phyloP scores from a whole-genome alignment of 345 rosid genomes.

The Rhodomyrtus tomentosa region DNA sequence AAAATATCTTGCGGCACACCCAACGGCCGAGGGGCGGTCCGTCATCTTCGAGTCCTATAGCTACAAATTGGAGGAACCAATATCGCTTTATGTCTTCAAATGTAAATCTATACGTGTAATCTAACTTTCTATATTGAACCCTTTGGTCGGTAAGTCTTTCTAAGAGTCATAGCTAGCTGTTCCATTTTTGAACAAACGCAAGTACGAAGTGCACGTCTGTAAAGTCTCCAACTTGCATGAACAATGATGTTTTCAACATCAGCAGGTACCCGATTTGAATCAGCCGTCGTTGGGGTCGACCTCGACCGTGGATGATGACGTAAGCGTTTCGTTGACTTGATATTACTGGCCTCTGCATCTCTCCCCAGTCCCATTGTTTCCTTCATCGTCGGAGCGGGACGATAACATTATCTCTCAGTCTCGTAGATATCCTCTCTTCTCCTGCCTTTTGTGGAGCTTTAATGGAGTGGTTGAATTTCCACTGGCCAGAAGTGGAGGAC shows the following conservation, averaged over 20 bases:
- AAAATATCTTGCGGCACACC: background rate
- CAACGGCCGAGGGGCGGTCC: background rate
- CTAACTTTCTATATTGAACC: background rate
- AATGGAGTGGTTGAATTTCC: conserved; percentile 5
- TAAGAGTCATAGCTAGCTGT: background rate
- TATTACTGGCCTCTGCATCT: background rate
- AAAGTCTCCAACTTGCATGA: background rate
- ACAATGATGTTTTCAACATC: background rate
- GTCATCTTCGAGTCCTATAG: background rate
- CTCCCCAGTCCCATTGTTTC: background rate
- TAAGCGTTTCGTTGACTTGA: background rate
- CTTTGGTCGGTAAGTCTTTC: background rate
- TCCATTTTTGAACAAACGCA: background rate
- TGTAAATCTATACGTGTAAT: background rate
- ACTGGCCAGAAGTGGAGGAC: background rate
- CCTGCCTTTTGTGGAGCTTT: background rate
- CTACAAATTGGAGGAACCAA: background rate
- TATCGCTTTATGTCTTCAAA: background rate
- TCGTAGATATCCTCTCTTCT: background rate
- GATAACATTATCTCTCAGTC: background rate
- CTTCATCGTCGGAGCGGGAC: background rate
- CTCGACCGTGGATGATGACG: background rate
- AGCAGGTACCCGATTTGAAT: background rate
- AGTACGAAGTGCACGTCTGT: background rate
- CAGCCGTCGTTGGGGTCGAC: background rate